A percentile compares a stretch with the other conserved stretches of the same genome.
These are phyloP conservation scores for Agastache rugosa DNA, from an alignment of 257 asterid species.

Conservation along the genomic window DNA sequence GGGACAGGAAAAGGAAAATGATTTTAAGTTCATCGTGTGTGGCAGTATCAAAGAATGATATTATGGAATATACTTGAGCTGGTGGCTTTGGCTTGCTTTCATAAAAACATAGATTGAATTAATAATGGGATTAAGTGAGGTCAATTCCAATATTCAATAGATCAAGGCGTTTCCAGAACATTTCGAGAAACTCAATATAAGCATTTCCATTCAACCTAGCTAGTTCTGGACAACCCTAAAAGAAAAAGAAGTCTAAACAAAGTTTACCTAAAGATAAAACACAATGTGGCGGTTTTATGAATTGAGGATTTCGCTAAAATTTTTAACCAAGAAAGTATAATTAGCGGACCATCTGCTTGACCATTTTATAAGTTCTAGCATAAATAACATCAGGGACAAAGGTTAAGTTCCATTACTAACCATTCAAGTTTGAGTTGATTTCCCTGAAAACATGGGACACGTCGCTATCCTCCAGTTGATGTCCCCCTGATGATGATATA, in stretches of 20 bases:
- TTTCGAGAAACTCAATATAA: background rate
- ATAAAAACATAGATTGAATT: slow-evolving; percentile 4
- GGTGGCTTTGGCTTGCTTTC: background rate
- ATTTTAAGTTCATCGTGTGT: background rate
- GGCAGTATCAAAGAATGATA: background rate
- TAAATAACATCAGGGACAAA: slow-evolving; percentile 8
- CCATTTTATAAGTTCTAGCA: slow-evolving; percentile 22
- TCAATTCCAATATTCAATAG: background rate
- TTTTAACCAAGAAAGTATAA: slow-evolving; percentile 1
- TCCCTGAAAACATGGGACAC: slow-evolving; percentile 76
- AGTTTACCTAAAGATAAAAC: background rate
- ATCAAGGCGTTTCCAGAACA: background rate
- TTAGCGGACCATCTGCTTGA: slow-evolving; percentile 2
- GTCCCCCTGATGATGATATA: slow-evolving; percentile 62
- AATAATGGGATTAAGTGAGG: background rate
- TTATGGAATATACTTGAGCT: background rate
- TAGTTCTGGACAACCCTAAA: background rate
- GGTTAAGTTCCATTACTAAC: slow-evolving; percentile 48
- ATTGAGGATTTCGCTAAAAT: background rate
- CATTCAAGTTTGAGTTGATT: slow-evolving; percentile 85
- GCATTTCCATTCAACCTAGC: background rate
- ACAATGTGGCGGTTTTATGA: background rate
- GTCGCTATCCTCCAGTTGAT: slow-evolving; percentile 65
- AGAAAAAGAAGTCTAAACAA: slow-evolving; percentile 7
- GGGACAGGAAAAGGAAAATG: background rate